Evolutionary conservation across 306 rosid genomes (phyloP).

Genomic region (Psophocarpus tetragonolobus): DNA sequence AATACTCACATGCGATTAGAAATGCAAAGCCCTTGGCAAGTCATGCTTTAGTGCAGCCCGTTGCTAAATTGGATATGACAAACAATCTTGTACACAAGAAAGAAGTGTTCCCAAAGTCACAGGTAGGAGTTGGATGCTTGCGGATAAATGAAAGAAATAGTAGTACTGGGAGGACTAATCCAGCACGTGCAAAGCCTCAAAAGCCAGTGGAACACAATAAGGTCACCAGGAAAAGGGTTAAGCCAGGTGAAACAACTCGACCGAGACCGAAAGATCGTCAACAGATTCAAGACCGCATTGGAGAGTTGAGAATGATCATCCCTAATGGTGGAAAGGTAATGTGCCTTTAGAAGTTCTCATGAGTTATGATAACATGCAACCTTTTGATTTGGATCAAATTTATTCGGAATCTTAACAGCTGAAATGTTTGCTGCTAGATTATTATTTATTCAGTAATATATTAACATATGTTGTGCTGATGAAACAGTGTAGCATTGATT

Average conservation of each 20-base stretch:
- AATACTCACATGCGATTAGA: slow-evolving; percentile 38
- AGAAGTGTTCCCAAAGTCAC: slow-evolving; percentile 51
- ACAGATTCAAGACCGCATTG: slow-evolving; percentile 85
- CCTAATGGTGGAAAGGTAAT: slow-evolving; percentile 81
- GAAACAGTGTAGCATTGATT: slow-evolving; percentile 91
- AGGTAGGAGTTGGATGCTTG: slow-evolving; percentile 41
- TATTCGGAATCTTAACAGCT: not conserved
- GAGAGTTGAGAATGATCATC: slow-evolving; percentile 81
- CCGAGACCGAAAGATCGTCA: slow-evolving; percentile 96
- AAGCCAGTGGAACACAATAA: slow-evolving; percentile 56
- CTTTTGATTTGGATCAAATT: not conserved
- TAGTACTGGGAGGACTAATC: slow-evolving; percentile 37
- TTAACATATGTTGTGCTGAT: slow-evolving; percentile 32
- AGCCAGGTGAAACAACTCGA: slow-evolving; percentile 71
- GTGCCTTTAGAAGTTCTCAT: not conserved
- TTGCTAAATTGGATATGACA: slow-evolving; percentile 33
- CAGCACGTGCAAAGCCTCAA: slow-evolving; percentile 28
- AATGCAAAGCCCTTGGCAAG: slow-evolving; percentile 27
- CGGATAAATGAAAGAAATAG: slow-evolving; percentile 63
- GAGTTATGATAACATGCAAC: not conserved
- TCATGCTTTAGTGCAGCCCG: slow-evolving; percentile 26
- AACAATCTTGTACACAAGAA: slow-evolving; percentile 43
- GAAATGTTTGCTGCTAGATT: not conserved
- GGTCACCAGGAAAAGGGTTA: slow-evolving; percentile 63
- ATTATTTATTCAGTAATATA: not conserved